A percentile compares a stretch with the other conserved stretches of the same genome.
Conservation (phyloP, 2,329 filamentous ascomycete genomes). For the Diaporthe capsici region DNA sequence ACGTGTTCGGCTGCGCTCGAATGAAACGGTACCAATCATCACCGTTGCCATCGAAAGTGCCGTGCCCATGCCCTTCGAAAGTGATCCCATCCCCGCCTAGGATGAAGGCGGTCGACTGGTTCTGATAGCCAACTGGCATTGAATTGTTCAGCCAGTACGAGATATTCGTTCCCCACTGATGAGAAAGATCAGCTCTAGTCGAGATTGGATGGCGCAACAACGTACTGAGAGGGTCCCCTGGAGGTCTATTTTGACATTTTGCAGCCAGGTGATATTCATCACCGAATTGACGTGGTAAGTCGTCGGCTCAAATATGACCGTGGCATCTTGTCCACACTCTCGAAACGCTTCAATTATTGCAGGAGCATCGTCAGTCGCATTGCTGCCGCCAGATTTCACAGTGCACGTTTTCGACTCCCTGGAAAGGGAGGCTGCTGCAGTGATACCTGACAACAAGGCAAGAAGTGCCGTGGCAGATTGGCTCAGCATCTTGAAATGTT, state of each 20-base stretch:
- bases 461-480: background rate
- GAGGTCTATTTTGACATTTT: constrained; percentile 60
- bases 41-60: constrained; percentile 66
- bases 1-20: constrained; percentile 47
- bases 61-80: constrained; percentile 59
- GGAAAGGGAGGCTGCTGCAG: background rate
- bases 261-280: constrained; percentile 59
- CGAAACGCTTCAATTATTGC: constrained; percentile 58
- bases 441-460: background rate
- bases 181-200: background rate
- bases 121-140: constrained; percentile 60
- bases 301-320: constrained; percentile 58
- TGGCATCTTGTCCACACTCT: constrained; percentile 56
- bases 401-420: background rate
- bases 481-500: background rate
- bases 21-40: constrained; percentile 65
- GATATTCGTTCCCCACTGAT: constrained; percentile 55
- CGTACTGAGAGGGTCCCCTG: constrained; percentile 53
- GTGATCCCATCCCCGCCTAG: constrained; percentile 62
- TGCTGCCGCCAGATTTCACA: constrained; percentile 34
- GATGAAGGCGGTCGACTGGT: constrained; percentile 62
- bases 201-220: background rate
- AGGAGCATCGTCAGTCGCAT: constrained; percentile 55
- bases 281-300: constrained; percentile 58
- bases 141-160: constrained; percentile 61